Conservation (phyloP, 2,329 filamentous ascomycete genomes). For the Trichoderma hamatum region DNA sequence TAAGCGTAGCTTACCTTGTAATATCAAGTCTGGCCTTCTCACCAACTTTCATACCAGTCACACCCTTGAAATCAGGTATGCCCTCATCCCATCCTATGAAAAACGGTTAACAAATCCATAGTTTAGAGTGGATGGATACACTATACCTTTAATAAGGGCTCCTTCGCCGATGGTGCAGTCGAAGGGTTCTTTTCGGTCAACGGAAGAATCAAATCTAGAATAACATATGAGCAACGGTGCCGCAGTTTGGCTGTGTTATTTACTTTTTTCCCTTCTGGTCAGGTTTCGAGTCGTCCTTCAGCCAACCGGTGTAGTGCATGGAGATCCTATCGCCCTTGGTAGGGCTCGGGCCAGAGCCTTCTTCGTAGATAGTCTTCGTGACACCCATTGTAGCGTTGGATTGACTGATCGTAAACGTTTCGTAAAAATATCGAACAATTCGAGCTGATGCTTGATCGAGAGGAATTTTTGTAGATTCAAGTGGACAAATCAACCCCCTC, state of each 20-base stretch:
- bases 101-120: background rate
- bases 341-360: constrained; percentile 67
- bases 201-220: constrained; percentile 84
- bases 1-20: constrained; percentile 43
- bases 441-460: background rate
- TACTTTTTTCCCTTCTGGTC: constrained; percentile 73
- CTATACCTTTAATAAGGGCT: constrained; percentile 79
- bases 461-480: background rate
- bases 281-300: constrained; percentile 67
- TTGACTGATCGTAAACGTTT: background rate
- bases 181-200: constrained; percentile 69
- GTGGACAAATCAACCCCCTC: background rate
- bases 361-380: constrained; percentile 61
- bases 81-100: constrained; percentile 78
- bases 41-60: constrained; percentile 82
- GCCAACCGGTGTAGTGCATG: constrained; percentile 90
- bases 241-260: constrained; percentile 38
- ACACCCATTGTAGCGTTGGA: constrained; percentile 47
- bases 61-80: no score
- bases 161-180: constrained; percentile 78
- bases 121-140: constrained; percentile 29
- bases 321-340: constrained; percentile 70
- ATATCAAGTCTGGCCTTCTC: constrained; percentile 89
- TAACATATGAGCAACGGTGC: background rate
- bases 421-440: background rate